These are phyloP conservation scores for Globisporangium polare DNA, from an alignment of 352 stramenopile genomes.

Conservation along the genomic window DNA sequence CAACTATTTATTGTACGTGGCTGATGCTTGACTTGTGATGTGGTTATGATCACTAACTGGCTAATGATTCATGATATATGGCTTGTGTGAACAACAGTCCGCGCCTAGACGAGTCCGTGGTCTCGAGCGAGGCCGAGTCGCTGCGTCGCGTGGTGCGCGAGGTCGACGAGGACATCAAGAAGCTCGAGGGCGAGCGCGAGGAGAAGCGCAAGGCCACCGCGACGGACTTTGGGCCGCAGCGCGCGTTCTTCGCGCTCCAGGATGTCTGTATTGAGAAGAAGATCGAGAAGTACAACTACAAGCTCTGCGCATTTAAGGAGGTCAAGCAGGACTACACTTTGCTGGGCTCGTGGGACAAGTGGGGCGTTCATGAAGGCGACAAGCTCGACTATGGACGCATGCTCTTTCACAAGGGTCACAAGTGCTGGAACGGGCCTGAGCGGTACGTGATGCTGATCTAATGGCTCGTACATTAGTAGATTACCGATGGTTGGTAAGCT, in stretches of 20 bases:
- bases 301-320: conserved; percentile 81
- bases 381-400: conserved; percentile 48
- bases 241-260: conserved; percentile 72
- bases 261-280: conserved; percentile 73
- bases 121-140: conserved; percentile 57
- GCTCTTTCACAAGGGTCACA: conserved; percentile 75
- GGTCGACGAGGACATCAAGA: conserved; percentile 60
- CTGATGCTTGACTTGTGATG: neutral
- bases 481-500: neutral
- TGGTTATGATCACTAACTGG: neutral
- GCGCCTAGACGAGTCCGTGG: conserved; percentile 47
- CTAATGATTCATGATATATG: neutral
- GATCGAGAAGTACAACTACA: conserved; percentile 89
- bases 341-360: conserved; percentile 76
- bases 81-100: conserved; percentile 29
- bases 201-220: conserved; percentile 33
- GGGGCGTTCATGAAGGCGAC: conserved; percentile 17
- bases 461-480: neutral
- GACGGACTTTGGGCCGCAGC: conserved; percentile 65
- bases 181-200: conserved; percentile 46
- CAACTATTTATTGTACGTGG: conserved; percentile 70
- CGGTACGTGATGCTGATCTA: no score
- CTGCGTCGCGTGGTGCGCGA: conserved; percentile 59
- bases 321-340: conserved; percentile 77
- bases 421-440: conserved; percentile 91